A percentile compares a stretch with the other conserved stretches of the same genome.
These are phyloP conservation scores for Calycina herbarum DNA, from an alignment of 2,329 filamentous ascomycete genomes.

Conservation along the genomic window DNA sequence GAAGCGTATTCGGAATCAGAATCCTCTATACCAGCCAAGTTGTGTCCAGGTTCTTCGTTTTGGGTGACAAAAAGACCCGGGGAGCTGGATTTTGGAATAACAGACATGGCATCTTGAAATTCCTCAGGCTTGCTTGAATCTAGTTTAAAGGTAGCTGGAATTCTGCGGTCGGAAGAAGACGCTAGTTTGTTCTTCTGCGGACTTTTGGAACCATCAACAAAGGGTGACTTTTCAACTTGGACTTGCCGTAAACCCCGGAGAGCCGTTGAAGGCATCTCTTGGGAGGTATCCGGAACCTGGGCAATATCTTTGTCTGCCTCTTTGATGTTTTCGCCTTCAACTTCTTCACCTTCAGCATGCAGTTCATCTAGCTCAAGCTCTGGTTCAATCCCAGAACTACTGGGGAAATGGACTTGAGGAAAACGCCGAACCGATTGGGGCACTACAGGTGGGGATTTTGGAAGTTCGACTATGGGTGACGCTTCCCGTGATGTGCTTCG, in stretches of 20 bases:
- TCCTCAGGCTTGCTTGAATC: neutral
- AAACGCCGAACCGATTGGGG: neutral
- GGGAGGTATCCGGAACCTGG: conserved; percentile 11
- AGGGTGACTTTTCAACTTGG: conserved; percentile 33
- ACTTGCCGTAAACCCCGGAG: conserved; percentile 16
- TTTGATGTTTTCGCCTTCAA: conserved; percentile 14
- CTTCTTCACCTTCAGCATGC: conserved; percentile 28
- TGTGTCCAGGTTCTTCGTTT: neutral
- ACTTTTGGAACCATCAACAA: conserved; percentile 5
- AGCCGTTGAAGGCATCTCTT: conserved; percentile 24
- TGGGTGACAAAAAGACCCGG: neutral
- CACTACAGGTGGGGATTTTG: neutral
- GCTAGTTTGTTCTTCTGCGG: neutral
- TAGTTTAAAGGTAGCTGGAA: neutral
- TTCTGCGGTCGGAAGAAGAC: neutral
- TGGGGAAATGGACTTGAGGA: conserved; percentile 5
- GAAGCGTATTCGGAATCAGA: neutral
- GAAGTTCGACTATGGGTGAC: neutral
- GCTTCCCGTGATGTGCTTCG: neutral
- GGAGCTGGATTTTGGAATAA: neutral
- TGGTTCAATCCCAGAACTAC: conserved; percentile 24
- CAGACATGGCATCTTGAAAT: neutral
- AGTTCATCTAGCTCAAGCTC: conserved; percentile 31
- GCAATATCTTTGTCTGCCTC: conserved; percentile 5
- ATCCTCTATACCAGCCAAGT: neutral